phyloP scores from a whole-genome alignment of 129 eudicot species.

The Flaveria trinervia region DNA sequence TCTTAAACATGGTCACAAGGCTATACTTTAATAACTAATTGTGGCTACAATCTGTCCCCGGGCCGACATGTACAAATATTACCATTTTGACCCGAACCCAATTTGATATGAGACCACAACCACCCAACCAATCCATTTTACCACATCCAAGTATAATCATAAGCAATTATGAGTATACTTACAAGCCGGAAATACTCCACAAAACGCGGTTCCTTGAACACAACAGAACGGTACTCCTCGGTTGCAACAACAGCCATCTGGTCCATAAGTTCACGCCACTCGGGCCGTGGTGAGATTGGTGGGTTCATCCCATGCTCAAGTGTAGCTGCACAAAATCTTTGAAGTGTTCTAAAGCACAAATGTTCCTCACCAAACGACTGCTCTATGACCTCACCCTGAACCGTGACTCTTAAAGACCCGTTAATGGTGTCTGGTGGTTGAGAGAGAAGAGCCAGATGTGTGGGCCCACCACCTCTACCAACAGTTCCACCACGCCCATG shows the following conservation, averaged over 20 bases:
- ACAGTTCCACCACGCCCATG: slow-evolving; percentile 99
- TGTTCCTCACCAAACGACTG: slow-evolving; percentile 96
- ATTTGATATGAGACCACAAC: background rate
- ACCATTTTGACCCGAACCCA: background rate
- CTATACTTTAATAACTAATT: no score
- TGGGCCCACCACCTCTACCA: slow-evolving; percentile 98
- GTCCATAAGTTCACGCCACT: slow-evolving; percentile 90
- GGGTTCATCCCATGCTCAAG: slow-evolving; percentile 99
- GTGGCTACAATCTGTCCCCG: background rate
- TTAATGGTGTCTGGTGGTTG: slow-evolving; percentile 95
- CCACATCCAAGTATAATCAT: background rate
- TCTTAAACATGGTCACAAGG: no score
- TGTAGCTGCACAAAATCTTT: slow-evolving; percentile 91
- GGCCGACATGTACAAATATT: background rate
- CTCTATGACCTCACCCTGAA: slow-evolving; percentile 98
- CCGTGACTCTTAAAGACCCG: slow-evolving; percentile 90
- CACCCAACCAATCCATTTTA: background rate
- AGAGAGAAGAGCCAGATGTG: slow-evolving; percentile 91
- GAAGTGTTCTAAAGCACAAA: slow-evolving; percentile 93
- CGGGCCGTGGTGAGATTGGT: slow-evolving; percentile 85
- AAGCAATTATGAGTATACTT: slow-evolving; percentile 30
- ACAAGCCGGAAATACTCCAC: slow-evolving; percentile 99
- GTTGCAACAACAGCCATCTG: slow-evolving; percentile 80
- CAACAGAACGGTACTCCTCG: slow-evolving; percentile 79
- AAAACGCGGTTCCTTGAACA: slow-evolving; percentile 89